phyloP scores from a whole-genome alignment of 1,139 yeast species.

The Chernovozyma aurita region DNA sequence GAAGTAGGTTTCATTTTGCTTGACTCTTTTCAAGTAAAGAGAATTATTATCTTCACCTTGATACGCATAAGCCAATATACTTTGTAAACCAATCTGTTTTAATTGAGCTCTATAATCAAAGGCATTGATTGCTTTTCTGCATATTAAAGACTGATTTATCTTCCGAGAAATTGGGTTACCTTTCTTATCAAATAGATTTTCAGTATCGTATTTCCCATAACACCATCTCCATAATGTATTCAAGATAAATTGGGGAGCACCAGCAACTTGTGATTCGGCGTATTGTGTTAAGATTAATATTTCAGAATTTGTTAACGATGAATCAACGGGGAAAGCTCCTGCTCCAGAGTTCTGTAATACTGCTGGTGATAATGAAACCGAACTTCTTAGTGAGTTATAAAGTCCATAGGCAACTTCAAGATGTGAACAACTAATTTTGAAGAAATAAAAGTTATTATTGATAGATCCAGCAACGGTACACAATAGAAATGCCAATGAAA shows the following conservation, averaged over 20 bases:
- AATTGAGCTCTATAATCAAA: conserved; percentile 46
- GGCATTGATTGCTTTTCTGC: conserved; percentile 12
- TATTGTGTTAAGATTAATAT: conserved; percentile 43
- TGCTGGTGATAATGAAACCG: conserved; percentile 23
- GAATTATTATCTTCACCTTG: conserved; percentile 9
- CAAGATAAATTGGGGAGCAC: conserved; percentile 47
- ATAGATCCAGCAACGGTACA: conserved; percentile 27
- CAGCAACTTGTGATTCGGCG: conserved; percentile 42
- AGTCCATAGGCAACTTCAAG: conserved; percentile 49
- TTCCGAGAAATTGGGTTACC: conserved; percentile 12
- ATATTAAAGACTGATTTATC: conserved; percentile 14
- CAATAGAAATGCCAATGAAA: conserved; percentile 20
- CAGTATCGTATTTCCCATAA: conserved; percentile 34
- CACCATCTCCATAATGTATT: conserved; percentile 46
- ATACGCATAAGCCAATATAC: conserved; percentile 47
- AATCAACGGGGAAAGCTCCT: conserved; percentile 26
- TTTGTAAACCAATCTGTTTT: conserved; percentile 33
- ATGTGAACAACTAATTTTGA: conserved; percentile 45
- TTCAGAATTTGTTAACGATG: conserved; percentile 47
- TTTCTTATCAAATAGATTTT: conserved; percentile 11
- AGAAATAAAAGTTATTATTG: conserved; percentile 24
- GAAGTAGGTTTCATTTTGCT: conserved; percentile 15
- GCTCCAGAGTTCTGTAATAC: conserved; percentile 12
- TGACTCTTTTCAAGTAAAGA: conserved; percentile 17
- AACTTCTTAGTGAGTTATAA: conserved; percentile 39